Conservation (phyloP, 768 basidiomycete species). For the Rhizopogon salebrosus region DNA sequence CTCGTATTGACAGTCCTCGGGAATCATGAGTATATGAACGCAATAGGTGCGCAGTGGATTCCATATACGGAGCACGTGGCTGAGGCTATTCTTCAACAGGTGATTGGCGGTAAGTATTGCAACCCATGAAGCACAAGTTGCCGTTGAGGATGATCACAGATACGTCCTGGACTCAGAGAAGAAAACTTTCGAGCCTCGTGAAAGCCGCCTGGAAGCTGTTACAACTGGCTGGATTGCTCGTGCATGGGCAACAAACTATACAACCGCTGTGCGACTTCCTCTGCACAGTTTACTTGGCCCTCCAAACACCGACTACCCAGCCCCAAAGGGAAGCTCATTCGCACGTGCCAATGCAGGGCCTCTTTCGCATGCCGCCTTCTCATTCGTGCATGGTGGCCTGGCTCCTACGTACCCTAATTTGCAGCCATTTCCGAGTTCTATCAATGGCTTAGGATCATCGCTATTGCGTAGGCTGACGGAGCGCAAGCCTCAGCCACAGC, state of each 20-base stretch:
- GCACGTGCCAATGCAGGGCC: conserved; percentile 34
- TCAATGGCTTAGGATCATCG: conserved; percentile 70
- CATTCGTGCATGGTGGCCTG: conserved; percentile 93
- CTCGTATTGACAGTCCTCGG: conserved; percentile 76
- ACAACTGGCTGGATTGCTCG: conserved; percentile 73
- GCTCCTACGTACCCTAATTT: conserved; percentile 71
- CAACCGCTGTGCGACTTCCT: conserved; percentile 75
- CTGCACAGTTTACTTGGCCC: conserved; percentile 66
- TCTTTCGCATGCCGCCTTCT: conserved; percentile 75
- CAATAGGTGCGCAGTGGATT: conserved; percentile 47
- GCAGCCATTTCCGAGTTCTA: conserved; percentile 75
- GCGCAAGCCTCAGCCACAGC: conserved; percentile 58
- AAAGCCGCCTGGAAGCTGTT: conserved; percentile 67
- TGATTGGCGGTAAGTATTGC: conserved; percentile 69
- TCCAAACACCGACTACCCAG: conserved; percentile 58
- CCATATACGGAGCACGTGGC: conserved; percentile 2
- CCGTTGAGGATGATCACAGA: conserved; percentile 33
- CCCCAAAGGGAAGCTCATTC: conserved; percentile 26
- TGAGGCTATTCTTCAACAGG: conserved; percentile 35
- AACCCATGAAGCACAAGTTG: conserved; percentile 1
- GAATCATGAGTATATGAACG: conserved; percentile 97
- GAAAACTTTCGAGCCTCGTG: conserved; percentile 70
- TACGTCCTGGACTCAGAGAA: conserved; percentile 84
- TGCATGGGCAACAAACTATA: conserved; percentile 84
- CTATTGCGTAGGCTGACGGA: conserved; percentile 69